Conservation (phyloP, 2,329 filamentous ascomycete genomes). For the Nemania serpens region DNA sequence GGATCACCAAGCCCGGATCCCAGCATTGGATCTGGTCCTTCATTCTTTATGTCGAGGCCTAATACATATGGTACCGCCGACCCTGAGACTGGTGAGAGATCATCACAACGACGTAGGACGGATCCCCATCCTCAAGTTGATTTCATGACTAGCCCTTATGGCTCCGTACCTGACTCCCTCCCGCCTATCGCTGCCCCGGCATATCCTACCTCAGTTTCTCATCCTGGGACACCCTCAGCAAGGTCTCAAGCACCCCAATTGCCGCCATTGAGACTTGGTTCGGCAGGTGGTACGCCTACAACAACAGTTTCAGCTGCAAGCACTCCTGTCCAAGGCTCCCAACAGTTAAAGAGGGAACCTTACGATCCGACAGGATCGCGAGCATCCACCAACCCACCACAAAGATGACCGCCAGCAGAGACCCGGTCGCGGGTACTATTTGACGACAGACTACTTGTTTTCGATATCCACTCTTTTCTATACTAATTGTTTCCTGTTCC, state of each 20-base stretch:
- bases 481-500: conserved; percentile 9
- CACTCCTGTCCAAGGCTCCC: conserved; percentile 35
- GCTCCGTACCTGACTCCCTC: conserved; percentile 45
- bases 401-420: conserved; percentile 25
- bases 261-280: conserved; percentile 56
- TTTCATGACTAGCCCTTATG: conserved; percentile 47
- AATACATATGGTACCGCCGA: conserved; percentile 48
- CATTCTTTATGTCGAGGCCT: conserved; percentile 31
- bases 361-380: conserved; percentile 43
- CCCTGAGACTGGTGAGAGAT: conserved; percentile 50
- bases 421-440: neutral
- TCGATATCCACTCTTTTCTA: conserved; percentile 2
- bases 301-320: conserved; percentile 31
- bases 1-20: conserved; percentile 57
- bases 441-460: conserved; percentile 7
- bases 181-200: conserved; percentile 48
- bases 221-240: conserved; percentile 40
- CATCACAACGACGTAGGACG: conserved; percentile 52
- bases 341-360: conserved; percentile 40
- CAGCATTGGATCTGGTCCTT: conserved; percentile 39
- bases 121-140: conserved; percentile 55
- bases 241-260: conserved; percentile 47
- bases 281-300: conserved; percentile 35
- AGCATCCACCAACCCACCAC: conserved; percentile 28
- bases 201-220: conserved; percentile 43